Base-by-base conservation (phyloP, 2,329 filamentous ascomycete genomes). In the Claviceps sorghi region DNA sequence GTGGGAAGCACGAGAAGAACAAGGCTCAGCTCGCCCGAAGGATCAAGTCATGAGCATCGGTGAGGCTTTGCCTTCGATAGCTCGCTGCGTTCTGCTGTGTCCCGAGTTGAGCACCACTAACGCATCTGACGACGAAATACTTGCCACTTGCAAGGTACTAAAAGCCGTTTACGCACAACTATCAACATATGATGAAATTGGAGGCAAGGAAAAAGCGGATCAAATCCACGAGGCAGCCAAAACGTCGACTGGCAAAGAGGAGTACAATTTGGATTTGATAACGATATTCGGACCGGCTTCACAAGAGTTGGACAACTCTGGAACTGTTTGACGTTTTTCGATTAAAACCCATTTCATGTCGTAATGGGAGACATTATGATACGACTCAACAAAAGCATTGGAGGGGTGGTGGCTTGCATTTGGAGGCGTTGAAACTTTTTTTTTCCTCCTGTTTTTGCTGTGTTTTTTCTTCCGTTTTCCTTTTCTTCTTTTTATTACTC, bases 391-490 rank as follows among this genome's bases (percentile, higher is more conserved):
- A 49, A 64, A 62, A 64, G 56, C 57, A 57, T 58, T 52, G 38
- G 52, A 59, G 61, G 61, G 61, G 57, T 53, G 60, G 62, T 57
- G 62, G 61, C 61, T 69, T 47, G 66, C 67, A 69, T 69, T 62
- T 56, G 60, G 62, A 60, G 67, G 67, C 65, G 67, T 69, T 69
- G 60, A 58, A 53, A 52, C 53, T 59, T 61, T 56, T 56, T 48
- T 41, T 36, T 47, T 19, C 11, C 9, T 11, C n/a, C 55, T 56
- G 53, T 56, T 61, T 26, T 26, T 43, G 6, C 21, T 9, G 19
- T 43, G 60, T 52, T 54, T n/a, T n/a, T n/a, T n/a, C n/a, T n/a
- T n/a, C n/a, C n/a, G n/a, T 56, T 55, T 42, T 53, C 42, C 51
- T 45, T 41, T 47, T 47, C 19, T 53, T 47, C 54, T 11, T 6